Percentiles rank a stretch among this genome's conserved stretches.
These are phyloP conservation scores for Aspergillus vadensis DNA, from an alignment of 2,329 filamentous ascomycete genomes.

Conservation along the genomic window DNA sequence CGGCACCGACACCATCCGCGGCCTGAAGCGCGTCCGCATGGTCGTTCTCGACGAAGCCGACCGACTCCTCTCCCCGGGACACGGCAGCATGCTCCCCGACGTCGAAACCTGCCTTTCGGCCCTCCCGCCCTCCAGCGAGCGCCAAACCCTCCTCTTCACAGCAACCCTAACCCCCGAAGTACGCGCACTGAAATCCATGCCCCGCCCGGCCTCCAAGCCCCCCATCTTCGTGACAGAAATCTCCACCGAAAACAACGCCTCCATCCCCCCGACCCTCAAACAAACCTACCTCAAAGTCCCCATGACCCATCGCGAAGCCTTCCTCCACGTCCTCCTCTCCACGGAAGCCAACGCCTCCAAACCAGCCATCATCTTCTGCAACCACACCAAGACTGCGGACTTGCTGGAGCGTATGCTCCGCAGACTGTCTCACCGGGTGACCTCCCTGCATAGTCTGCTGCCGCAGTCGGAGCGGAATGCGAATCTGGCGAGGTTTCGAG, in stretches of 20 bases:
- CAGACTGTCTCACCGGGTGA: constrained; percentile 84
- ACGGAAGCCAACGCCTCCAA: constrained; percentile 75
- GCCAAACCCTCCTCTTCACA: constrained; percentile 95
- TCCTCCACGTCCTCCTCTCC: constrained; percentile 83
- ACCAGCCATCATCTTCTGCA: constrained; percentile 90
- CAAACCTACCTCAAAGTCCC: constrained; percentile 88
- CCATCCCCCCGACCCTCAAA: constrained; percentile 75
- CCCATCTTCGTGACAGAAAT: constrained; percentile 90
- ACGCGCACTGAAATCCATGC: constrained; percentile 77
- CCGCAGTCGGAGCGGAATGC: constrained; percentile 81
- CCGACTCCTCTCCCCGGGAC: constrained; percentile 72
- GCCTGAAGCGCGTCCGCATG: constrained; percentile 74
- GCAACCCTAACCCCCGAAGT: constrained; percentile 94
- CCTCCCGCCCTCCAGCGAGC: constrained; percentile 72
- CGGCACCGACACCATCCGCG: constrained; percentile 84
- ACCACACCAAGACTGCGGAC: constrained; percentile 84
- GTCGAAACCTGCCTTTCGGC: constrained; percentile 84
- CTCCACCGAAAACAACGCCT: constrained; percentile 65
- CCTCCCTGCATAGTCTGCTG: constrained; percentile 83
- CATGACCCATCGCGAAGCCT: constrained; percentile 91
- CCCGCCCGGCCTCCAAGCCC: constrained; percentile 66
- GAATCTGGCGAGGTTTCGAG: constrained; percentile 89
- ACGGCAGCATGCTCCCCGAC: constrained; percentile 90
- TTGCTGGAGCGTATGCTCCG: constrained; percentile 86
- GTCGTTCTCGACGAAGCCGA: constrained; percentile 97